Evolutionary conservation across 2,329 filamentous ascomycete species (phyloP), one percentile per base, ranked within the genome.

Genomic region (Beauveria bassiana): DNA sequence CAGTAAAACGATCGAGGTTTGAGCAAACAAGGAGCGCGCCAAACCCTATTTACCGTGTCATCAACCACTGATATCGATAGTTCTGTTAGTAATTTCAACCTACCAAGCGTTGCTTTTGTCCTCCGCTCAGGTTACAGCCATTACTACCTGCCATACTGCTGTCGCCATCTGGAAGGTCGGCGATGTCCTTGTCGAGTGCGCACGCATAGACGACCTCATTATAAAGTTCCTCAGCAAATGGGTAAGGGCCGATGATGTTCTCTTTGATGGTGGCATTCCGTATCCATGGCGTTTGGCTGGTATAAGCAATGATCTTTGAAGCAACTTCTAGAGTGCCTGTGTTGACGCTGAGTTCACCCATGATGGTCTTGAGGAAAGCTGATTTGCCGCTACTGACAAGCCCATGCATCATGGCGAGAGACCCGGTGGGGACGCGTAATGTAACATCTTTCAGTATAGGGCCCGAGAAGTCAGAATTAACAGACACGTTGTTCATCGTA

Each of bases 11-110:
- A 65, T 59, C 3, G 62, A 60, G 16, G 34, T 47, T 1, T 53
- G 62, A 4, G 64, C 22, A 22, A 65, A 65, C 0, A 66, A 3
- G 6, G 62, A 31, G 7, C 59, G 51, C 2, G 59, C 59, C 8
- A 59, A 22, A 3, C 56, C 56, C 31, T 31, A 31, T 31, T 10
- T 31, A 12, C 1, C 31, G 5, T 31, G 9, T 34, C 16, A 10
- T 55, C 38, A 3, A 61, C 5, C 7, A 49, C 22, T 49, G 22
- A 16, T 18, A 9, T 49, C 26, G 12, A 22, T 7, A 18, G 16
- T 16, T 9, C 46, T n/a, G 20, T 4, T 14, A n/a, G 14, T 24
- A 8, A 24, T 2, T 20, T 26, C 6, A 51, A 47, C 47, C 22
- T 52, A 60, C 58, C 47, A 60, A 5, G 18, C 58, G 47, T n/a